Evolutionary conservation across 257 asterid species (phyloP).

Genomic region (Thymus mandschuricus): DNA sequence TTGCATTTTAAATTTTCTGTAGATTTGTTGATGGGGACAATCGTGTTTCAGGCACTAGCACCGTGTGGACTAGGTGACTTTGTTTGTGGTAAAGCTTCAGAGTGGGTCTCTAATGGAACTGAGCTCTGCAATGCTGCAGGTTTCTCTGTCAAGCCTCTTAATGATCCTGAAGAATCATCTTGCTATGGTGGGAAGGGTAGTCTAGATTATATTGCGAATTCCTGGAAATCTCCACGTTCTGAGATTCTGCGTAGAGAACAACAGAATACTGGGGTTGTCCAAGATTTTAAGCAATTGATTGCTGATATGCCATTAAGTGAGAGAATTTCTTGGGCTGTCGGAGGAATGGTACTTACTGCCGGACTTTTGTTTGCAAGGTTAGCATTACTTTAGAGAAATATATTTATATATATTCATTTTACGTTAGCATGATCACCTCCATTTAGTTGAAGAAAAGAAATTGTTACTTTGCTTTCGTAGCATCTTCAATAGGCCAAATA

Average conservation of each 20-base stretch:
- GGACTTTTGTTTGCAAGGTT: slow-evolving; percentile 88
- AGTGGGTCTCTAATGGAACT: slow-evolving; percentile 97
- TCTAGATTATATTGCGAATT: slow-evolving; percentile 62
- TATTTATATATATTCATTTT: background rate
- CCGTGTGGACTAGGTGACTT: slow-evolving; percentile 88
- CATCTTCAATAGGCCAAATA: background rate
- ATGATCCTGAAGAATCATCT: slow-evolving; percentile 56
- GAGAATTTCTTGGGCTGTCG: slow-evolving; percentile 95
- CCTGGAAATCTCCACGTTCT: slow-evolving; percentile 64
- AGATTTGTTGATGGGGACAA: slow-evolving; percentile 38
- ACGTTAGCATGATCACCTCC: background rate
- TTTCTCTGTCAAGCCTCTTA: slow-evolving; percentile 67
- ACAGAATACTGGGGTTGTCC: slow-evolving; percentile 37
- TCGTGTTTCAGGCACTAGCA: slow-evolving; percentile 75
- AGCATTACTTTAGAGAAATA: slow-evolving; percentile 29
- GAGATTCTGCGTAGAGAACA: slow-evolving; percentile 44
- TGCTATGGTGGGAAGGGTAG: slow-evolving; percentile 94
- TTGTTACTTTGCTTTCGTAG: background rate
- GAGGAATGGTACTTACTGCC: slow-evolving; percentile 98
- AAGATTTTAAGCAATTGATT: slow-evolving; percentile 70
- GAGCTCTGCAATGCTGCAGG: slow-evolving; percentile 94
- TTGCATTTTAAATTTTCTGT: slow-evolving; percentile 13
- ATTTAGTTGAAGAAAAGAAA: background rate
- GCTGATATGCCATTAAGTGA: slow-evolving; percentile 60
- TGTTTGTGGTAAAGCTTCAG: slow-evolving; percentile 95